Evolutionary conservation across 768 basidiomycete species (phyloP).

Genomic region (Glaciozyma martinii): DNA sequence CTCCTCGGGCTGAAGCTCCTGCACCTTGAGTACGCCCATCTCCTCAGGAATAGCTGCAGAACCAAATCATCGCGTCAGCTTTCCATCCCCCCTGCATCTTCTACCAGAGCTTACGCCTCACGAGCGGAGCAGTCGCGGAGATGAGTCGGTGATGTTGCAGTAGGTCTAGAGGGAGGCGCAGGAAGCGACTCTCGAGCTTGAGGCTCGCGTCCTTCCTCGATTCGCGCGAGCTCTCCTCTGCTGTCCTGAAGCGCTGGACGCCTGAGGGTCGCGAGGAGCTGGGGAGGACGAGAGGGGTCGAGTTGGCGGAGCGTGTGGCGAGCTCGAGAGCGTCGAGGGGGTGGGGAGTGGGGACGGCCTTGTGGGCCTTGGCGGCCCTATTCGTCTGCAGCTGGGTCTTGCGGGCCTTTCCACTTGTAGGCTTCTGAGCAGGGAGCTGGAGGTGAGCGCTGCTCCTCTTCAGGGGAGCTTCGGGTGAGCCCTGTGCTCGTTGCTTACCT

Average conservation of each 20-base stretch:
- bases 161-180: conserved; percentile 28
- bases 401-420: conserved; percentile 59
- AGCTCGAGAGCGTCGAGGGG: conserved; percentile 9
- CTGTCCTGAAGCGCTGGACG: conserved; percentile 8
- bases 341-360: conserved; percentile 36
- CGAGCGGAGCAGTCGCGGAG: conserved; percentile 20
- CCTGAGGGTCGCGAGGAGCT: not conserved
- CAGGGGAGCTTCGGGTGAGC: not conserved
- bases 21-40: conserved; percentile 30
- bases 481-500: no score
- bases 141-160: conserved; percentile 23
- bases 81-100: no score
- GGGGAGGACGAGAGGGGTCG: not conserved
- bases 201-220: conserved; percentile 15
- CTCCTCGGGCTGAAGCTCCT: conserved; percentile 27
- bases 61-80: no score
- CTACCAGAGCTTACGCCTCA: conserved; percentile 22
- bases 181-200: conserved; percentile 30
- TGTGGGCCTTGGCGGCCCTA: conserved; percentile 76
- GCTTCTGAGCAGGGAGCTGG: conserved; percentile 31
- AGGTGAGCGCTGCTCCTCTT: not conserved
- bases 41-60: conserved; percentile 21
- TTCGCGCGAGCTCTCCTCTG: conserved; percentile 19
- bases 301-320: not conserved
- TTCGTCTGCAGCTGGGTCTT: conserved; percentile 66